Evolutionary conservation across 768 basidiomycete genomes (phyloP).

Genomic region (Tulasnella sp.): DNA sequence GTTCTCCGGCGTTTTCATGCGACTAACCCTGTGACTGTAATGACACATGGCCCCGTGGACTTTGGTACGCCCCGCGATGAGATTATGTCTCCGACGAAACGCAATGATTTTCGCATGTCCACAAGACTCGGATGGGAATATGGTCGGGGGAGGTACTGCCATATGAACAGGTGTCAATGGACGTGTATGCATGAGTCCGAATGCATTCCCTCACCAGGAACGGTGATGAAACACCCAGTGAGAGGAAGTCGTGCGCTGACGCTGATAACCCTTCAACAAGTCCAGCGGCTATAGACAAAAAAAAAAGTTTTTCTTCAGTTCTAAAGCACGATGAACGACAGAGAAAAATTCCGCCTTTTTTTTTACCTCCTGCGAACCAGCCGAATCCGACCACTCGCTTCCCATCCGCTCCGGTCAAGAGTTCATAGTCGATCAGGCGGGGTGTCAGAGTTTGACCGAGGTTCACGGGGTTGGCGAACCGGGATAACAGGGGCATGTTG

Average conservation of each 20-base stretch:
- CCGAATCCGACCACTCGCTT: constrained; percentile 84
- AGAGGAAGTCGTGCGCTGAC: constrained; percentile 67
- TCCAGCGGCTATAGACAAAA: constrained; percentile 50
- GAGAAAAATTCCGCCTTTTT: neutral
- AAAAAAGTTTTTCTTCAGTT: constrained; percentile 3
- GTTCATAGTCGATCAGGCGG: constrained; percentile 73
- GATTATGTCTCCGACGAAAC: constrained; percentile 47
- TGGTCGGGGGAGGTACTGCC: constrained; percentile 66
- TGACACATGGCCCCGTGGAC: constrained; percentile 62
- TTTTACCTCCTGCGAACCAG: constrained; percentile 78
- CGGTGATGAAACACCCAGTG: constrained; percentile 68
- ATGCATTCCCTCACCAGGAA: constrained; percentile 53
- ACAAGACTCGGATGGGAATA: constrained; percentile 54
- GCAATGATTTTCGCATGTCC: constrained; percentile 43
- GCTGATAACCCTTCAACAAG: constrained; percentile 70
- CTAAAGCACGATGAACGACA: no score
- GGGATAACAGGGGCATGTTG: constrained; percentile 65
- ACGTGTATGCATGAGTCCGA: neutral
- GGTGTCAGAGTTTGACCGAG: constrained; percentile 21
- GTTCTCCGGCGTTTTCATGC: neutral
- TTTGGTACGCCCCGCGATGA: constrained; percentile 44
- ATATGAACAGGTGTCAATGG: neutral
- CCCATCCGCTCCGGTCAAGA: constrained; percentile 48
- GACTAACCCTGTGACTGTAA: constrained; percentile 71
- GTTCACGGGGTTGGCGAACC: constrained; percentile 36